Percentiles rank a stretch among this genome's conserved stretches.
Evolutionary conservation across 2,329 filamentous ascomycete species (phyloP).

Genomic region (Fusarium albidum): DNA sequence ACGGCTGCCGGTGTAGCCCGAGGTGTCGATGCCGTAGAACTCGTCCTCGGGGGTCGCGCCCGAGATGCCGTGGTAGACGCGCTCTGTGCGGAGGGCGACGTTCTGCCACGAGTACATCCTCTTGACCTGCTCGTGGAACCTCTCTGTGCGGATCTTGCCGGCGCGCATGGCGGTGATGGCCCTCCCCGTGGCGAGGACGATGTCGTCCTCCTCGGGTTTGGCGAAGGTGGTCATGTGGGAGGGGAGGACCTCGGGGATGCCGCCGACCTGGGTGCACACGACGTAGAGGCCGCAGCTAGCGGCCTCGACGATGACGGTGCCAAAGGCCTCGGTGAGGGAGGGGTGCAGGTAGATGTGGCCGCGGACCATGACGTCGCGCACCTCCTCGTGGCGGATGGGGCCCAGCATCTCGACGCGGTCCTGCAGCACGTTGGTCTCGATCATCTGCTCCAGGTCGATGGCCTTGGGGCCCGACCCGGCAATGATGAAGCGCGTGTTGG

Average conservation of each 20-base stretch:
- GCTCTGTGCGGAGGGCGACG: slow-evolving; percentile 90
- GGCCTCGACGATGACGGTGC: slow-evolving; percentile 96
- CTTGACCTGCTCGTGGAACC: slow-evolving; percentile 96
- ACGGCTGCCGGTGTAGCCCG: slow-evolving; percentile 73
- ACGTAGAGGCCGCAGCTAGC: slow-evolving; percentile 96
- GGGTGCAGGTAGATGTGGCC: slow-evolving; percentile 98
- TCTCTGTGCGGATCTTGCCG: slow-evolving; percentile 88
- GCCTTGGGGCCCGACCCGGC: slow-evolving; percentile 95
- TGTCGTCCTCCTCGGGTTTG: slow-evolving; percentile 93
- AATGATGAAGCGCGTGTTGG: slow-evolving; percentile 96
- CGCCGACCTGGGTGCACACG: slow-evolving; percentile 94
- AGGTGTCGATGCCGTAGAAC: slow-evolving; percentile 84
- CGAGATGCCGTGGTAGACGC: slow-evolving; percentile 93
- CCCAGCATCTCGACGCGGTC: slow-evolving; percentile 94
- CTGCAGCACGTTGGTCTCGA: slow-evolving; percentile 92
- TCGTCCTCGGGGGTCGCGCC: slow-evolving; percentile 86
- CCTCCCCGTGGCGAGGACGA: slow-evolving; percentile 87
- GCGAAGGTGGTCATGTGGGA: slow-evolving; percentile 98
- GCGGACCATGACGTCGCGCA: slow-evolving; percentile 95
- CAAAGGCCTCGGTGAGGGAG: slow-evolving; percentile 94
- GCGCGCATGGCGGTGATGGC: slow-evolving; percentile 88
- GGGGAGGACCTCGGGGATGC: slow-evolving; percentile 95
- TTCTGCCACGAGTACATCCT: slow-evolving; percentile 99
- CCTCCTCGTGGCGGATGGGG: slow-evolving; percentile 92
- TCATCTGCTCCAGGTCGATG: slow-evolving; percentile 97